Base-by-base conservation (phyloP, 768 basidiomycete genomes). In the Collybia mongolica region DNA sequence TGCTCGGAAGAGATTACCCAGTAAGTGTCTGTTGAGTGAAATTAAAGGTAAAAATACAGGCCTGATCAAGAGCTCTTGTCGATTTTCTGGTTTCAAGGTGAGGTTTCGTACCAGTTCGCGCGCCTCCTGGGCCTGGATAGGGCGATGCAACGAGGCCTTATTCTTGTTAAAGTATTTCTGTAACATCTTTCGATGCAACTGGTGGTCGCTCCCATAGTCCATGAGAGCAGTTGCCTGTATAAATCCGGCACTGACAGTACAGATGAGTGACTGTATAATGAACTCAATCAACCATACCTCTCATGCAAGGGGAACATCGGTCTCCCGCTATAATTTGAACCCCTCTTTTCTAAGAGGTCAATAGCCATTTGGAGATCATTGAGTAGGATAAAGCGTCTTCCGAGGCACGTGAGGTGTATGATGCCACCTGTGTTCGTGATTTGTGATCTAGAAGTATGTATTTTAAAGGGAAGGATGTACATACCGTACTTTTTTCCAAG, bases 341-440 rank as follows among this genome's bases (percentile, higher is more conserved):
- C 53, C 26, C 56, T 43, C 44, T 62, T 64, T 6, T 66, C 63
- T 14, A 69, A 53, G 18, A 69, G 57, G 24, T 69, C 66, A 14
- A 44, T 46, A 5, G 64, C 67, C 14, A 58, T 57, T 46, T 63
- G 28, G 6, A 54, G 37, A 12, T 58, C 54, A 45, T 64, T 58
- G 32, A 68, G 44, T 11, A 66, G 43, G 12, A 66, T 38, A 18
- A 63, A 55, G 9, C 59, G 55, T 17, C 56, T 60, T 8, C 72
- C 72, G 1, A 67, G 51, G 5, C 69, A 28, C 15, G 54, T 28
- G 22, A 63, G 29, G 14, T 54, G 48, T 44, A 63, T 55, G 8
- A 66, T 59, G 46, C 60, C 62, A 26, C 65, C 65, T 65, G 43
- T 32, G 29, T 15, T 32, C 24, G 38, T 35, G 20, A 18, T 36